These are phyloP conservation scores for Torulaspora maleeae DNA, from an alignment of 805 yeast genomes.

Conservation along the genomic window DNA sequence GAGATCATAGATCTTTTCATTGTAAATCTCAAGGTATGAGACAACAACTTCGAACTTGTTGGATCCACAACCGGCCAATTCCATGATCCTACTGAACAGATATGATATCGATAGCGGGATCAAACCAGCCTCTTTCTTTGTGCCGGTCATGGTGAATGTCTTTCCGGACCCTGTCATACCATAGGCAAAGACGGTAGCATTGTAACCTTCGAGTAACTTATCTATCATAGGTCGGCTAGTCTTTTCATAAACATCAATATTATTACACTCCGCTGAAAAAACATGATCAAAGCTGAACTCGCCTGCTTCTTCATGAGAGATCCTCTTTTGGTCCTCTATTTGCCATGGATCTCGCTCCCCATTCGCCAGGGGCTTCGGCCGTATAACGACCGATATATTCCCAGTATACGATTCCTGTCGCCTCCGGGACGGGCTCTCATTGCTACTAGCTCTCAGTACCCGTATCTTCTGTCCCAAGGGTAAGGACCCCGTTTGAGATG, in stretches of 20 bases:
- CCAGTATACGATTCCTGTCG: conserved; percentile 41
- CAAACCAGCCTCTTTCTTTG: conserved; percentile 57
- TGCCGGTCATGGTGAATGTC: conserved; percentile 82
- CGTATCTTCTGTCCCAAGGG: conserved; percentile 4
- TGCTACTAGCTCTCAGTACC: conserved; percentile 2
- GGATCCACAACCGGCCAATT: conserved; percentile 18
- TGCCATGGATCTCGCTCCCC: conserved; percentile 34
- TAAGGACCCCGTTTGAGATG: conserved; percentile 8
- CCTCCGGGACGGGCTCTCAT: conserved; percentile 4
- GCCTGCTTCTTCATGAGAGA: conserved; percentile 57
- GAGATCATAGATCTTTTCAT: conserved; percentile 79
- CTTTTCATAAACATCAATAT: conserved; percentile 54
- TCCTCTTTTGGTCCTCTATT: conserved; percentile 26
- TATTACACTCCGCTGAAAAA: conserved; percentile 52
- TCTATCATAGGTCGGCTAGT: conserved; percentile 51
- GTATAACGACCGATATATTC: conserved; percentile 66
- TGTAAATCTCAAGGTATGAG: conserved; percentile 81
- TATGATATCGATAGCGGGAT: conserved; percentile 59
- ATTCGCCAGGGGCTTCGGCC: conserved; percentile 61
- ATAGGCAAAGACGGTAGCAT: conserved; percentile 87
- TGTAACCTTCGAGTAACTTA: conserved; percentile 66
- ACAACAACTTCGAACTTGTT: conserved; percentile 47
- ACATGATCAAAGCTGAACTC: conserved; percentile 76
- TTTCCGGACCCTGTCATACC: conserved; percentile 96
- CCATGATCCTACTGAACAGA: conserved; percentile 44